Evolutionary conservation across 371 early-diverging fungal genomes (phyloP).

Genomic region (Mucor mucedo): DNA sequence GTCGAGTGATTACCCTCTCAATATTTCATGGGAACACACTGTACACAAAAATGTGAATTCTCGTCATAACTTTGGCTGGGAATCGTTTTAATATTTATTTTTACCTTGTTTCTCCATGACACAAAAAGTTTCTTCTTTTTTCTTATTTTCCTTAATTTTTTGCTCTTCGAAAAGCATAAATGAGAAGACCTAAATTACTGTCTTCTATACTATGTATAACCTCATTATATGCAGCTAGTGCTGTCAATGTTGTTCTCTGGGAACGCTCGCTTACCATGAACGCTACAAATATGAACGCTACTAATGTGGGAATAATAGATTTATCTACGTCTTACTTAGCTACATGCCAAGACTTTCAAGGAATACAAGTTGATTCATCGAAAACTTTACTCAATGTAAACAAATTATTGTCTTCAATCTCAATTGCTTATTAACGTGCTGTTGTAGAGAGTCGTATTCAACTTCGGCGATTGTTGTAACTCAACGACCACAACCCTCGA

Average conservation of each 20-base stretch:
- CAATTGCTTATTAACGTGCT: not conserved
- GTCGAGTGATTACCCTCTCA: no score
- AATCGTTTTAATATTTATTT: not conserved
- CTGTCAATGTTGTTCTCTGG: slow-evolving; percentile 7
- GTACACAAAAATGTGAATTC: not conserved
- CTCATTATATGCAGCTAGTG: not conserved
- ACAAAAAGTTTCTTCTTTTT: not conserved
- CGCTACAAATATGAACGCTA: not conserved
- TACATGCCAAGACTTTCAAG: slow-evolving; percentile 33
- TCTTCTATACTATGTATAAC: not conserved
- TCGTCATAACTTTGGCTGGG: not conserved
- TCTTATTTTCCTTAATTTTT: not conserved
- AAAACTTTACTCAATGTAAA: slow-evolving; percentile 18
- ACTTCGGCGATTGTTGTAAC: slow-evolving; percentile 29
- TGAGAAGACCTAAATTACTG: not conserved
- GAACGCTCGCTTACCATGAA: slow-evolving; percentile 19
- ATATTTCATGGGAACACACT: not conserved
- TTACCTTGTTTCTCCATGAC: not conserved
- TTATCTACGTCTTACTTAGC: slow-evolving; percentile 16
- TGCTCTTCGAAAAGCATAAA: not conserved
- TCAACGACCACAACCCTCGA: slow-evolving; percentile 27
- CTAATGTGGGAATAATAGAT: not conserved
- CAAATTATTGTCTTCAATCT: not conserved
- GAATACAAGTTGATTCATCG: slow-evolving; percentile 11
- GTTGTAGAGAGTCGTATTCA: slow-evolving; percentile 31